Evolutionary conservation across 768 basidiomycete species (phyloP), one percentile per base, ranked within the genome.

Genomic region (Mycena belliarum): DNA sequence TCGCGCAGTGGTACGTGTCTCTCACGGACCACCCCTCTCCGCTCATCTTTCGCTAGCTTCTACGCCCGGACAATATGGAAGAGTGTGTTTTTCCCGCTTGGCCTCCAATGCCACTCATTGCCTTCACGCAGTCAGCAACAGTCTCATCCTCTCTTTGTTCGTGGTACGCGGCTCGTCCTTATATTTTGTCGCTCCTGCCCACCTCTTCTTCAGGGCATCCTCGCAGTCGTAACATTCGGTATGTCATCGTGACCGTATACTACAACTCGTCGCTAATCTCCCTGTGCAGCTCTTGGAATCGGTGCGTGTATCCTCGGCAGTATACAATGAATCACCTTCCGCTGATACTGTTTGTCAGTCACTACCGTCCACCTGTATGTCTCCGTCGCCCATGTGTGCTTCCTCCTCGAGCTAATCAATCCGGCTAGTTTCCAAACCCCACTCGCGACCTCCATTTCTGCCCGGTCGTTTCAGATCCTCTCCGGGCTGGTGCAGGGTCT

Each of bases 341-440:
- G 24, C 10, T 46, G 12, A 28, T 16, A 23, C 2, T n/a, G 4
- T 26, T 12, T 16, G 21, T 6, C 26, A 61, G 59, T 42, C 10
- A 52, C 54, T 25, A 51, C 59, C 37, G 59, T 55, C n/a, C 59
- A 52, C 40, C 55, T 56, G 59, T 61, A 26, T 25, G 54, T 52
- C 18, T 16, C 11, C 14, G n/a, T n/a, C n/a, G 35, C 11, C 33
- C 33, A 15, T 20, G 23, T 4, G 25, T 7, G 5, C 28, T 5
- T n/a, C 37, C 5, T 38, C 37, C 9, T 21, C 7, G 5, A 8
- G 9, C 50, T 37, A 43, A 47, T 37, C 8, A n/a, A 21, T n/a
- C 15, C 2, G 6, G 8, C 33, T 10, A 61, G 59, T 12, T 61
- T 33, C 43, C 48, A 52, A 50, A 55, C 29, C 38, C 54, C 59